These are phyloP conservation scores for Paracamarosporium sp. DNA, from an alignment of 2,329 filamentous ascomycete species.

Conservation along the genomic window DNA sequence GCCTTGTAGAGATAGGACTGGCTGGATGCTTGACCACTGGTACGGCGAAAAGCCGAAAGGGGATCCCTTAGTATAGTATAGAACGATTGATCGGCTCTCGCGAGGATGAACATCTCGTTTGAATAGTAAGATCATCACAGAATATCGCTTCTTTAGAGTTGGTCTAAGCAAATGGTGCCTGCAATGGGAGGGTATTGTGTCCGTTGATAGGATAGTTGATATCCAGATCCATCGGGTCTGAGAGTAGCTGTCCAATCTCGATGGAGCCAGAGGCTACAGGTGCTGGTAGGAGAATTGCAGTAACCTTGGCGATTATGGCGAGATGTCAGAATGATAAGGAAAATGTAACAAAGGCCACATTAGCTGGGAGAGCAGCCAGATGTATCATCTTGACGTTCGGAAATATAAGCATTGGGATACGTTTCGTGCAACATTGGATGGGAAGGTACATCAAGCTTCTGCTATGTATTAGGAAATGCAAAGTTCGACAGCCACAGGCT, in stretches of 20 bases:
- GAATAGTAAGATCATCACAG: slow-evolving; percentile 25
- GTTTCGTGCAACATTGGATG: not conserved
- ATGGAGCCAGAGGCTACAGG: slow-evolving; percentile 29
- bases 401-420: not conserved
- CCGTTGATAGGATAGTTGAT: slow-evolving; percentile 21
- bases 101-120: slow-evolving; percentile 18
- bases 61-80: slow-evolving; percentile 22
- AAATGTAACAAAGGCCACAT: not conserved
- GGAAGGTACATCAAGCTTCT: not conserved
- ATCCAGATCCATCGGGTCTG: slow-evolving; percentile 25
- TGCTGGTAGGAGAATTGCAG: slow-evolving; percentile 28
- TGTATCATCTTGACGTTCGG: not conserved
- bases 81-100: slow-evolving; percentile 28
- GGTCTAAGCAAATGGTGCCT: slow-evolving; percentile 13
- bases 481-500: not conserved
- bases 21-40: slow-evolving; percentile 25
- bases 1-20: slow-evolving; percentile 30
- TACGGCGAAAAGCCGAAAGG: slow-evolving; percentile 27
- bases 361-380: no score
- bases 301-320: slow-evolving; percentile 23
- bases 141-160: slow-evolving; percentile 23
- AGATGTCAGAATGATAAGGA: slow-evolving; percentile 2
- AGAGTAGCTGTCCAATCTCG: slow-evolving; percentile 36
- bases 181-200: slow-evolving; percentile 8
- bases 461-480: not conserved